A percentile compares a stretch with the other conserved stretches of the same genome.
Conservation (phyloP, 768 basidiomycete species). For the Leucogyrophana mollusca region DNA sequence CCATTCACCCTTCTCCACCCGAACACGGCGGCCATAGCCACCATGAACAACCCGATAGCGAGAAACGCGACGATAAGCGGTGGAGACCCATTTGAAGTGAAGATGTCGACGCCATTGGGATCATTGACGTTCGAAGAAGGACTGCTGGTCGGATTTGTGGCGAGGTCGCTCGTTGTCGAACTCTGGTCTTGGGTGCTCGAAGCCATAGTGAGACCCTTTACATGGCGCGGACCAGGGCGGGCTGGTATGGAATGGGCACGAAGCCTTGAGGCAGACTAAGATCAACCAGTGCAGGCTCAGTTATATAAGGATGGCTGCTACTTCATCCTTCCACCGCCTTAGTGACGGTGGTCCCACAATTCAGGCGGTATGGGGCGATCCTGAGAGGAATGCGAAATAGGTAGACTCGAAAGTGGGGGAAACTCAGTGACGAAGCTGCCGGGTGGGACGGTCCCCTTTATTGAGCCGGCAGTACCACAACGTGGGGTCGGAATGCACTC, state of each 20-base stretch:
- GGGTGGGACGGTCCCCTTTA: background rate
- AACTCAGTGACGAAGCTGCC: background rate
- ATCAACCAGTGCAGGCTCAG: background rate
- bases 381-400: slow-evolving; percentile 6
- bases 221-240: slow-evolving; percentile 9
- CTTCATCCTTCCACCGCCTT: background rate
- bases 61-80: slow-evolving; percentile 61
- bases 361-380: slow-evolving; percentile 4
- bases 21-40: slow-evolving; percentile 48
- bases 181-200: slow-evolving; percentile 8
- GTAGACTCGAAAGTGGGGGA: background rate
- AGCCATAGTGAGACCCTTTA: slow-evolving; percentile 14
- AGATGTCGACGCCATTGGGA: slow-evolving; percentile 6
- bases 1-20: slow-evolving; percentile 40
- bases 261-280: slow-evolving; percentile 13
- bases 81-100: slow-evolving; percentile 41
- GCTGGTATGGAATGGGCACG: slow-evolving; percentile 7
- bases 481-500: background rate
- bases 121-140: background rate
- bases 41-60: slow-evolving; percentile 53
- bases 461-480: background rate
- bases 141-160: slow-evolving; percentile 2
- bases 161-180: slow-evolving; percentile 7
- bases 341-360: slow-evolving; percentile 5
- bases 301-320: slow-evolving; percentile 13